Conservation (phyloP, 768 basidiomycete species). For the Trametes maxima region DNA sequence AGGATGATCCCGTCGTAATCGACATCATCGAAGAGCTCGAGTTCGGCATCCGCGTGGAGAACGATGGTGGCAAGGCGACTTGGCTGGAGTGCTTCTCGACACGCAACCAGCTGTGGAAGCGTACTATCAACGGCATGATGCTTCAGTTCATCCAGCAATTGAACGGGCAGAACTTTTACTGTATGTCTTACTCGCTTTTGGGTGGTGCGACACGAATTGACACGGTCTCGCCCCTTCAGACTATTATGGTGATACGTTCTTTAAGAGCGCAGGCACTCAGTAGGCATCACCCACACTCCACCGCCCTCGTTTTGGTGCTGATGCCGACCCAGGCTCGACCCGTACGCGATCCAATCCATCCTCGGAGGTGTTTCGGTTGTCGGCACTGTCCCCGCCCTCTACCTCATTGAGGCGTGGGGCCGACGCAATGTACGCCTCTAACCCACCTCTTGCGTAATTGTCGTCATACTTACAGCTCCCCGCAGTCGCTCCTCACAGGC, state of each 20-base stretch:
- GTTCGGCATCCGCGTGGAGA: conserved; percentile 68
- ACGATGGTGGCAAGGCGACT: conserved; percentile 77
- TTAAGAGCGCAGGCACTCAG: conserved; percentile 70
- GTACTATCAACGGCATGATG: conserved; percentile 83
- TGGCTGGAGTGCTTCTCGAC: conserved; percentile 80
- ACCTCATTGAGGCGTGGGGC: conserved; percentile 75
- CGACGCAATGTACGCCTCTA: conserved; percentile 54
- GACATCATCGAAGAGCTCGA: conserved; percentile 67
- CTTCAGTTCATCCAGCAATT: conserved; percentile 80
- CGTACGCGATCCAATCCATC: conserved; percentile 76
- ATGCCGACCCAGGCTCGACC: conserved; percentile 45
- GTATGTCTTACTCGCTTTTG: conserved; percentile 39
- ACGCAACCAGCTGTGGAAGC: conserved; percentile 67
- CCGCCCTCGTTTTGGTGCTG: neutral
- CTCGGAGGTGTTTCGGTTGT: conserved; percentile 75
- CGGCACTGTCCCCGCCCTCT: conserved; percentile 70
- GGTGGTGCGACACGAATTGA: conserved; percentile 7
- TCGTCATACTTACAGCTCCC: neutral
- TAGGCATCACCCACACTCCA: conserved; percentile 32
- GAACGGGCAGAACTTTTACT: conserved; percentile 82
- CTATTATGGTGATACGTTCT: conserved; percentile 82
- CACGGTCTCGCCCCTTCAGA: conserved; percentile 43
- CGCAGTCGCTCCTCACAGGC: conserved; percentile 65
- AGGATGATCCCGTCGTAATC: conserved; percentile 58
- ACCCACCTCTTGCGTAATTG: neutral